Percentiles rank a stretch among this genome's conserved stretches.
phyloP scores from a whole-genome alignment of 768 basidiomycete genomes.

The Kwoniella europaea region DNA sequence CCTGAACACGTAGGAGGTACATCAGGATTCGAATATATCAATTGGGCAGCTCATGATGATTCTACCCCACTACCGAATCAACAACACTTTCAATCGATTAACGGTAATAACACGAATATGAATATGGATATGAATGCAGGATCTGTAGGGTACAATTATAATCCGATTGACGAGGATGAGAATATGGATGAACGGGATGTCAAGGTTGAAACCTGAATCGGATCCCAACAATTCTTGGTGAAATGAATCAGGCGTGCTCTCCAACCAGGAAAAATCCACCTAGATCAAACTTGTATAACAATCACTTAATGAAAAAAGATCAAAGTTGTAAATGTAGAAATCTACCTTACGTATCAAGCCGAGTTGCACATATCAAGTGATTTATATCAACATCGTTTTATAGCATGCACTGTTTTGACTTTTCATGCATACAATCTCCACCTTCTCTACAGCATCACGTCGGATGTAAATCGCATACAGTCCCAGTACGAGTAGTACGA shows the following conservation, averaged over 20 bases:
- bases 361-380: not conserved
- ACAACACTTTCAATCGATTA: not conserved
- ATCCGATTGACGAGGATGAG: not conserved
- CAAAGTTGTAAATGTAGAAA: too few species aligned
- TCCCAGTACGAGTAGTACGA: too few species aligned
- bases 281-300: too few species aligned
- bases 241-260: too few species aligned
- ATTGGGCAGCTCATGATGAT: slow-evolving; percentile 1
- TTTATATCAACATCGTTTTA: not conserved
- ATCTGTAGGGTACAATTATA: not conserved
- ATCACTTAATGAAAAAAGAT: too few species aligned
- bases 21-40: slow-evolving; percentile 5
- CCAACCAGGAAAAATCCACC: too few species aligned
- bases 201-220: not conserved
- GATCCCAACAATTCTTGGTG: too few species aligned
- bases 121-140: not conserved
- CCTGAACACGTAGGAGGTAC: not conserved
- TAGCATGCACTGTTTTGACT: not conserved
- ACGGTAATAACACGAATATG: not conserved
- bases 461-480: too few species aligned
- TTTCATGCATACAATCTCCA: too few species aligned
- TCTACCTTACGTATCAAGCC: too few species aligned
- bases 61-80: not conserved
- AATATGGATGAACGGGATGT: not conserved
- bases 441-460: too few species aligned